phyloP scores from a whole-genome alignment of 352 stramenopile genomes.

The Pythium dissotocum region DNA sequence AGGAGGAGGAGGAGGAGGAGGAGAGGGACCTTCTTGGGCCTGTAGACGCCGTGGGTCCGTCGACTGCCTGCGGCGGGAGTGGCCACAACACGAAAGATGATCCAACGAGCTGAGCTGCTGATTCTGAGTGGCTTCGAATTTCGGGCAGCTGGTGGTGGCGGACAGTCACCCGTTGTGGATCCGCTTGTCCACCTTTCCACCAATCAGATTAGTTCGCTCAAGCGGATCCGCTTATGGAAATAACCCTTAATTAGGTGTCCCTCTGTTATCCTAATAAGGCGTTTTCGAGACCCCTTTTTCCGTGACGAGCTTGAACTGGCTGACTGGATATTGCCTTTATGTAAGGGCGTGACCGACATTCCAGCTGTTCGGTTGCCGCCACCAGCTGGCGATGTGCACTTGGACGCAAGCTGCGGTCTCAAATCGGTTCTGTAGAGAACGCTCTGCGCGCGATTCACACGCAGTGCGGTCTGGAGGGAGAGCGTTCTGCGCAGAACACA shows the following conservation, averaged over 20 bases:
- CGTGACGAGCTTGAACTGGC: not conserved
- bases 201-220: not conserved
- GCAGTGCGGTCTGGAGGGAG: not conserved
- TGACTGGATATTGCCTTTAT: not conserved
- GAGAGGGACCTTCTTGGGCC: not conserved
- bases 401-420: not conserved
- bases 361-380: slow-evolving; percentile 2
- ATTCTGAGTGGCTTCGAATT: not conserved
- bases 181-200: not conserved
- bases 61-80: not conserved
- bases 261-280: not conserved
- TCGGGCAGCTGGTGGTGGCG: slow-evolving; percentile 1
- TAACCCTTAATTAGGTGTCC: not conserved
- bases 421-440: slow-evolving; percentile 9
- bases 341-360: not conserved
- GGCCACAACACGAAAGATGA: slow-evolving; percentile 5
- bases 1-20: not conserved
- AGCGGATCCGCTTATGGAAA: not conserved
- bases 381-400: slow-evolving; percentile 7
- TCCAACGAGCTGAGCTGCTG: not conserved
- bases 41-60: not conserved
- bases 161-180: not conserved
- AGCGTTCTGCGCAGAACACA: slow-evolving; percentile 1
- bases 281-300: not conserved
- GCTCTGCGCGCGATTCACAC: not conserved